Conservation (phyloP, 2,329 filamentous ascomycete genomes). For the Fusarium udum region DNA sequence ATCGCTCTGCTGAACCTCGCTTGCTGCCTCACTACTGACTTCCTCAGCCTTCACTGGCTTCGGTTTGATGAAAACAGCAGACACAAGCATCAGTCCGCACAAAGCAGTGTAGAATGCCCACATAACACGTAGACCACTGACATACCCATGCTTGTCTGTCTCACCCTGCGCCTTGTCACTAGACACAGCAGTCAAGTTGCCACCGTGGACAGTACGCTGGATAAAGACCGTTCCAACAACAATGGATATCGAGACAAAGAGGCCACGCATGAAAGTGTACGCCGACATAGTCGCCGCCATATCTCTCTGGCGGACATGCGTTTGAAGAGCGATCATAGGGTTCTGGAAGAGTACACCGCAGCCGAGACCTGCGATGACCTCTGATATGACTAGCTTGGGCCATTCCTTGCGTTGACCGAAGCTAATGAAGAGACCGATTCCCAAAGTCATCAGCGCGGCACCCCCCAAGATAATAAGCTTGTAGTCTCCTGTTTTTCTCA, state of each 20-base stretch:
- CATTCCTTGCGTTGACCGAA: slow-evolving; percentile 62
- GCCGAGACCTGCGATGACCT: slow-evolving; percentile 70
- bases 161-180: background rate
- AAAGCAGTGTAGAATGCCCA: slow-evolving; percentile 35
- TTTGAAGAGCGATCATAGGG: slow-evolving; percentile 75
- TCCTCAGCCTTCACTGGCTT: slow-evolving; percentile 9
- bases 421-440: slow-evolving; percentile 70
- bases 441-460: slow-evolving; percentile 68
- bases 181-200: slow-evolving; percentile 24
- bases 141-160: slow-evolving; percentile 25
- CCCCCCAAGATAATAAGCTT: slow-evolving; percentile 66
- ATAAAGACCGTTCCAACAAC: slow-evolving; percentile 81
- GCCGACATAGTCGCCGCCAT: slow-evolving; percentile 73
- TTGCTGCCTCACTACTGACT: background rate
- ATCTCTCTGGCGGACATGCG: slow-evolving; percentile 67
- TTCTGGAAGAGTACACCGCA: slow-evolving; percentile 75
- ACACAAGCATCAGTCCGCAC: slow-evolving; percentile 19
- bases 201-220: slow-evolving; percentile 52
- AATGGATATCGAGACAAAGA: slow-evolving; percentile 72
- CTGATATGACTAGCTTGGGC: slow-evolving; percentile 66
- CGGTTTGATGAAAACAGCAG: slow-evolving; percentile 23
- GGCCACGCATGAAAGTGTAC: slow-evolving; percentile 72
- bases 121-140: slow-evolving; percentile 29
- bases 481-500: slow-evolving; percentile 72
- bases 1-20: background rate